Conservation (phyloP, 257 asterid species). For the Leptodermis oblonga region DNA sequence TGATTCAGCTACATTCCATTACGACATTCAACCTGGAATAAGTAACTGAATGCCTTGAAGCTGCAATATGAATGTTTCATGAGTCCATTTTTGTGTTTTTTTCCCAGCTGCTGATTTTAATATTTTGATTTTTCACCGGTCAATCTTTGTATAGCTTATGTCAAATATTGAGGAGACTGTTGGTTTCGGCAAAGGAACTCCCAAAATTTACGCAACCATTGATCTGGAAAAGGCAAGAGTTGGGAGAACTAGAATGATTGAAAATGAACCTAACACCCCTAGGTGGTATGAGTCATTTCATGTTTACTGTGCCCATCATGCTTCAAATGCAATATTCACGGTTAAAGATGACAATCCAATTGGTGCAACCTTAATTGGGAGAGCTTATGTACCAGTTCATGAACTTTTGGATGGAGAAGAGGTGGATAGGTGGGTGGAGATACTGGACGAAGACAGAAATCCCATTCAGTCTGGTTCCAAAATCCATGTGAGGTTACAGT, state of each 20-base stretch:
- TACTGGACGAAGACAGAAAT: constrained; percentile 64
- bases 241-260: constrained; percentile 67
- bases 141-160: constrained; percentile 41
- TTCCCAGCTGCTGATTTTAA: constrained; percentile 3
- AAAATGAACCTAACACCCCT: constrained; percentile 68
- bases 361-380: constrained; percentile 87
- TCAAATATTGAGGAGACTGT: constrained; percentile 68
- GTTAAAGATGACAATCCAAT: constrained; percentile 86
- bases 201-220: constrained; percentile 66
- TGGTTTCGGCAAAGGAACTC: constrained; percentile 78
- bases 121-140: constrained; percentile 13
- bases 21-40: neutral
- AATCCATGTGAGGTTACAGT: constrained; percentile 79
- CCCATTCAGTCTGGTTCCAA: constrained; percentile 68
- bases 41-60: neutral
- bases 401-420: constrained; percentile 87
- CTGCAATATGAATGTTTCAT: neutral
- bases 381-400: constrained; percentile 73
- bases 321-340: constrained; percentile 68
- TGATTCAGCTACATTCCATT: neutral
- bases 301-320: constrained; percentile 78
- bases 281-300: constrained; percentile 86
- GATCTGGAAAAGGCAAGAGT: constrained; percentile 89
- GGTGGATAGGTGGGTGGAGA: constrained; percentile 77
- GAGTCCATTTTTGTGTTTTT: neutral